phyloP scores from a whole-genome alignment of 306 rosid species.

The Cicer bijugum region DNA sequence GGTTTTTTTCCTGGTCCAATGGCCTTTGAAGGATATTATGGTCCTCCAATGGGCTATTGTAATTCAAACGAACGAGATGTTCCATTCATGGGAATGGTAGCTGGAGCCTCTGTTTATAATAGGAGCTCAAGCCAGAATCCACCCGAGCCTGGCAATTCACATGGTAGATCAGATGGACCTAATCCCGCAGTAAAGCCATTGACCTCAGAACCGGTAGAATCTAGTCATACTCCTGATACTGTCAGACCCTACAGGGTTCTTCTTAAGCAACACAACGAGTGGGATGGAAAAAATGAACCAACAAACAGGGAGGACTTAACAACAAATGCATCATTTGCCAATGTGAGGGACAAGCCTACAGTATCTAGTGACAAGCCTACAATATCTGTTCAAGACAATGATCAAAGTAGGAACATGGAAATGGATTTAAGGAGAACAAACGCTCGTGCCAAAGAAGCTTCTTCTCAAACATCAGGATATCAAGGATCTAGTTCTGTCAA shows the following conservation, averaged over 20 bases:
- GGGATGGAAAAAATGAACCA: constrained; percentile 65
- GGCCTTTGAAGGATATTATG: constrained; percentile 71
- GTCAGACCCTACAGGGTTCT: constrained; percentile 78
- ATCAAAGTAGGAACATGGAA: constrained; percentile 56
- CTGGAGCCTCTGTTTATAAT: constrained; percentile 65
- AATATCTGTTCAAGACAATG: constrained; percentile 57
- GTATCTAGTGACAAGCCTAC: constrained; percentile 47
- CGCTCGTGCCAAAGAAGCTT: constrained; percentile 55
- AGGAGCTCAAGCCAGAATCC: constrained; percentile 61
- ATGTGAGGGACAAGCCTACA: constrained; percentile 47
- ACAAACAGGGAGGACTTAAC: constrained; percentile 54
- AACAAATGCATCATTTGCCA: constrained; percentile 44
- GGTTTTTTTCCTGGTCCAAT: constrained; percentile 79
- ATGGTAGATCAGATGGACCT: constrained; percentile 61
- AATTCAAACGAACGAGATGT: constrained; percentile 74
- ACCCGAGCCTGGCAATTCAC: constrained; percentile 61
- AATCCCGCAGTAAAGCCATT: constrained; percentile 52
- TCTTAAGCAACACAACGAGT: constrained; percentile 66
- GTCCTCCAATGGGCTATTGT: constrained; percentile 73
- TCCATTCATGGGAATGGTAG: constrained; percentile 69
- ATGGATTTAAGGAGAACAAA: constrained; percentile 57
- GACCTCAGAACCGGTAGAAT: constrained; percentile 62
- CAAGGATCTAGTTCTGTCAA: constrained; percentile 50
- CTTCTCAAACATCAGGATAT: constrained; percentile 54
- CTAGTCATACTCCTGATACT: constrained; percentile 59